These are phyloP conservation scores for Hericium erinaceus DNA, from an alignment of 768 basidiomycete genomes.

Conservation along the genomic window DNA sequence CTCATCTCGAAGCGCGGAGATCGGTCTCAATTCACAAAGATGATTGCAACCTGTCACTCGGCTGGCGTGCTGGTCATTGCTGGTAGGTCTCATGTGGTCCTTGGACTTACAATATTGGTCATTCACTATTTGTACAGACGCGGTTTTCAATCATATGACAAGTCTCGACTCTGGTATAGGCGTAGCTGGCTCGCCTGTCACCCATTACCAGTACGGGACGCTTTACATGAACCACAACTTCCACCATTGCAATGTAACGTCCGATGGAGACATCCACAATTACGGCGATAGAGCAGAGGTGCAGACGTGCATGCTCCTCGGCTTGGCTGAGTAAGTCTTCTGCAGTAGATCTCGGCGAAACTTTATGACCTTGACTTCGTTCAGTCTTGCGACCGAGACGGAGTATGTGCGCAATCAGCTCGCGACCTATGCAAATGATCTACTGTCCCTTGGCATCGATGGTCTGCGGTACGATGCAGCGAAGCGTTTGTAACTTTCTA, in stretches of 20 bases:
- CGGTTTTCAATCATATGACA: conserved; percentile 62
- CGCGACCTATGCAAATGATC: conserved; percentile 49
- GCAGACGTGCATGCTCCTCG: conserved; percentile 28
- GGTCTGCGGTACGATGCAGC: conserved; percentile 57
- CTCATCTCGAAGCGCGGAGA: conserved; percentile 59
- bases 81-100: conserved; percentile 14
- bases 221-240: conserved; percentile 35
- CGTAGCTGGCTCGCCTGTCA: conserved; percentile 23
- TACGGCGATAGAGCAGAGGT: conserved; percentile 47
- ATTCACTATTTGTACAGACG: conserved; percentile 22
- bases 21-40: conserved; percentile 35
- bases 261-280: conserved; percentile 47
- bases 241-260: conserved; percentile 52
- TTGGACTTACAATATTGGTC: conserved; percentile 22
- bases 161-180: conserved; percentile 26
- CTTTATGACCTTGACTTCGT: background rate
- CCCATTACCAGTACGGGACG: conserved; percentile 34
- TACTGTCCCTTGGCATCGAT: conserved; percentile 52
- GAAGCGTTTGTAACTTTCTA: conserved; percentile 35
- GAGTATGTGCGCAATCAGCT: conserved; percentile 46
- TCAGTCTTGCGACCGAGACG: conserved; percentile 53
- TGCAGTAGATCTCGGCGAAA: background rate
- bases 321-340: conserved; percentile 29
- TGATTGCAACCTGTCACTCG: conserved; percentile 29
- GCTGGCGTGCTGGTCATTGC: conserved; percentile 33